Base-by-base conservation (phyloP, 352 stramenopile genomes). In the Phytopythium kandeliae region DNA sequence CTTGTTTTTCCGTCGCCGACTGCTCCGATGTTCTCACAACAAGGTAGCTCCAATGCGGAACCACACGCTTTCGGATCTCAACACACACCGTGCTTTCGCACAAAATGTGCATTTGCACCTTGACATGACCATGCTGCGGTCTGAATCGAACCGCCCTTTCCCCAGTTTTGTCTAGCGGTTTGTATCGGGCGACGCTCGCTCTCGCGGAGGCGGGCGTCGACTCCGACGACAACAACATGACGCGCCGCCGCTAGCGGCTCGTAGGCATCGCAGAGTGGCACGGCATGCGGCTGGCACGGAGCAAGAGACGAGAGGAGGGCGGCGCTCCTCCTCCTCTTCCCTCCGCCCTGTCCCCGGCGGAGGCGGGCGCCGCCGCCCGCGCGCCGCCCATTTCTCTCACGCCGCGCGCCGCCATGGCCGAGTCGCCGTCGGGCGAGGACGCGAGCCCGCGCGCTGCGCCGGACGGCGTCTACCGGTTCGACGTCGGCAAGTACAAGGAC, bases 401-500 rank as follows among this genome's bases (percentile, higher is more conserved):
- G 38, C 38, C 36, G n/a, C 36, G 13, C 22, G 15, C 22, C 11
- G 40, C 40, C 12, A 31, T 31, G 40, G 5, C 22, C 40, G 40
- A 46, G 43, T 12, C 43, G 43, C 25, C 28, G 46, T 37, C 28
- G 7, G 46, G 13, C 31, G 35, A 37, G 34, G 31, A 41, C 46
- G 33, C 25, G 44, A 25, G 28, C 17, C 11, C 44, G 26, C 59
- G 36, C 31, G 43, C 45, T 17, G 67, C 47, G 41, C 55, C 58
- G 25, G 65, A 64, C 33, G 35, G 66, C 50, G 78, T 93, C 46
- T 86, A 89, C 71, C 85, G 86, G 48, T 92, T 92, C 54, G 78
- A 94, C 62, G 65, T 91, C 40, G 48, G 51, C 49, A 78, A 81
- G 48, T 94, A 91, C 63, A 85, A 86, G 40, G 77, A 91, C 51